Conservation (phyloP, 768 basidiomycete species). For the Neoboletus magnificus region DNA sequence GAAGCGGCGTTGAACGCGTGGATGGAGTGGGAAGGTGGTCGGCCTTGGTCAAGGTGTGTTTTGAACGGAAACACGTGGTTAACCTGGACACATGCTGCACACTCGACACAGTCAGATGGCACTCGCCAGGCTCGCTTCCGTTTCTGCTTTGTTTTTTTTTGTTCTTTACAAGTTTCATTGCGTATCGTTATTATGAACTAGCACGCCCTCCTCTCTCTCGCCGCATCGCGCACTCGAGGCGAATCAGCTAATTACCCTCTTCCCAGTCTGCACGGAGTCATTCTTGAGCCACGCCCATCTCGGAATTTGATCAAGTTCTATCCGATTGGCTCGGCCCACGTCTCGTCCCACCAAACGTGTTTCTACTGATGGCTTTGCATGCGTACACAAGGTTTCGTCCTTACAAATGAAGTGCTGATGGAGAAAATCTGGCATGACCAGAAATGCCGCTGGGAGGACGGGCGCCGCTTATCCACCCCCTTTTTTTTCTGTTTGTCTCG, state of each 20-base stretch:
- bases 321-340: not conserved
- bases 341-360: constrained; percentile 1
- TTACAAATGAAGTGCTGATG: not conserved
- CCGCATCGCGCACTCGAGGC: constrained; percentile 4
- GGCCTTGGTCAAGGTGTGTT: constrained; percentile 16
- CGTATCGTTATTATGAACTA: constrained; percentile 2
- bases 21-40: constrained; percentile 13
- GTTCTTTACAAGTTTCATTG: not conserved
- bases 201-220: not conserved
- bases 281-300: not conserved
- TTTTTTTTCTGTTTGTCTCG: not conserved
- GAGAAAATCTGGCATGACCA: not conserved
- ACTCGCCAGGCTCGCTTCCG: constrained; percentile 1
- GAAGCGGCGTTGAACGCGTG: constrained; percentile 12
- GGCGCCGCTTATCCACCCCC: not conserved
- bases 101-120: not conserved
- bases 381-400: constrained; percentile 1
- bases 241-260: not conserved
- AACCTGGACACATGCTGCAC: not conserved
- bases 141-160: not conserved
- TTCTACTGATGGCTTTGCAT: not conserved
- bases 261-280: not conserved
- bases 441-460: not conserved
- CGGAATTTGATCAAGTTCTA: not conserved
- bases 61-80: constrained; percentile 18